A percentile compares a stretch with the other conserved stretches of the same genome.
These are phyloP conservation scores for Clonostachys solani DNA, from an alignment of 2,329 filamentous ascomycete genomes.

Conservation along the genomic window DNA sequence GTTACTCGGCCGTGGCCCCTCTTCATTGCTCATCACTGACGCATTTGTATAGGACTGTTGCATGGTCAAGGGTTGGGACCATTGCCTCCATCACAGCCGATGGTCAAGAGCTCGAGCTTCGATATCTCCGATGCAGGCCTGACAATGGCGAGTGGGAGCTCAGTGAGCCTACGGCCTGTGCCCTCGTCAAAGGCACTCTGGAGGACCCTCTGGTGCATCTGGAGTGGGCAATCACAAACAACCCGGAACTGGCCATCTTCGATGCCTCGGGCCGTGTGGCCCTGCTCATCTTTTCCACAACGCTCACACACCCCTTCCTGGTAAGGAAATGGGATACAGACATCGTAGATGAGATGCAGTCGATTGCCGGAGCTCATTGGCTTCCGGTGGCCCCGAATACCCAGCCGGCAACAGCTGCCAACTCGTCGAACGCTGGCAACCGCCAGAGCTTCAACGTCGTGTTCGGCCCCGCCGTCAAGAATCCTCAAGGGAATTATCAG, in stretches of 20 bases:
- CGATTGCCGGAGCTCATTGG: constrained; percentile 85
- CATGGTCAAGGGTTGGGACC: constrained; percentile 84
- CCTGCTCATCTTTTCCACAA: constrained; percentile 67
- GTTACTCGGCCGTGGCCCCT: neutral
- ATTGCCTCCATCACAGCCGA: constrained; percentile 77
- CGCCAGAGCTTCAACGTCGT: constrained; percentile 37
- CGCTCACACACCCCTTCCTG: constrained; percentile 67
- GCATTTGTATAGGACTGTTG: constrained; percentile 56
- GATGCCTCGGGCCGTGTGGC: constrained; percentile 75
- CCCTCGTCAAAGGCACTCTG: constrained; percentile 57
- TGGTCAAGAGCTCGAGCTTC: constrained; percentile 66
- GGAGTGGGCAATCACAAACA: constrained; percentile 70
- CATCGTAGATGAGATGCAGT: constrained; percentile 67
- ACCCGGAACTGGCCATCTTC: constrained; percentile 77
- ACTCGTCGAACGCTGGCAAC: neutral
- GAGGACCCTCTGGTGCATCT: constrained; percentile 72
- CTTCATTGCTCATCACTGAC: constrained; percentile 7
- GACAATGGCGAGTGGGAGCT: constrained; percentile 72
- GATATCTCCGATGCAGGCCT: constrained; percentile 65
- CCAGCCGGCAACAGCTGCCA: neutral
- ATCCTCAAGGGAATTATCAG: constrained; percentile 55
- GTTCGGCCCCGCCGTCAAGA: constrained; percentile 60
- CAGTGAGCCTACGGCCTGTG: constrained; percentile 63
- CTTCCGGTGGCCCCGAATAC: constrained; percentile 49
- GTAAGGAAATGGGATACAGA: constrained; percentile 63